Conservation (phyloP, 176 grass and related monocot genomes). For the Carex scoparia region DNA sequence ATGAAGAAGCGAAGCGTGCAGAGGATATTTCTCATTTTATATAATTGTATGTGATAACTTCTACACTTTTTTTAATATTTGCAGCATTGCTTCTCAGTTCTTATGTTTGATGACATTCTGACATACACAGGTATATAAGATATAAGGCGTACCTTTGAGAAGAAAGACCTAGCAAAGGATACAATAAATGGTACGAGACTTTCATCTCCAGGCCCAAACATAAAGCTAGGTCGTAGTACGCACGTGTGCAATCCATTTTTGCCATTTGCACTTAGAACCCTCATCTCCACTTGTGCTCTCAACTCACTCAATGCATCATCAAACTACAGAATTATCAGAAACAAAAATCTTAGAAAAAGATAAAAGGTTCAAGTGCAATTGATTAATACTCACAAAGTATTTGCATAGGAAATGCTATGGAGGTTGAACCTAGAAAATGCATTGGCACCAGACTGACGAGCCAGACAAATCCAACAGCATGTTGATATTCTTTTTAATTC, state of each 20-base stretch:
- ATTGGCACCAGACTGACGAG: not conserved
- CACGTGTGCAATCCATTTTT: constrained; percentile 55
- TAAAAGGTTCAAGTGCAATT: not conserved
- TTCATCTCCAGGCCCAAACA: constrained; percentile 70
- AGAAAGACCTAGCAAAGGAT: constrained; percentile 45
- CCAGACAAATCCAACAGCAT: not conserved
- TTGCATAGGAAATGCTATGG: not conserved
- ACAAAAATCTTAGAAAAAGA: constrained; percentile 17
- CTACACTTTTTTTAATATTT: not conserved
- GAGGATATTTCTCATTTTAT: not conserved
- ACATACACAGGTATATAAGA: not conserved
- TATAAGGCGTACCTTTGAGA: constrained; percentile 53
- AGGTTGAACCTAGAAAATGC: not conserved
- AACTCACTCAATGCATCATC: constrained; percentile 52
- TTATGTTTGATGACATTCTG: not conserved
- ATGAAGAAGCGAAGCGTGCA: not conserved
- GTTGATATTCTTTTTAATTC: not conserved
- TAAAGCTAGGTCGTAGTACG: constrained; percentile 69
- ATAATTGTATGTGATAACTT: not conserved
- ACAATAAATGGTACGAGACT: constrained; percentile 48
- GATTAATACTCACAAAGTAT: not conserved
- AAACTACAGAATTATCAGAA: constrained; percentile 36
- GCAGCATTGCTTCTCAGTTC: not conserved
- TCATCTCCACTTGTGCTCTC: constrained; percentile 73
- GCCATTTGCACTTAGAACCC: constrained; percentile 66